Percentiles rank a stretch among this genome's conserved stretches.
phyloP scores from a whole-genome alignment of 2,329 filamentous ascomycete genomes.

The Herpotrichia juniperi region DNA sequence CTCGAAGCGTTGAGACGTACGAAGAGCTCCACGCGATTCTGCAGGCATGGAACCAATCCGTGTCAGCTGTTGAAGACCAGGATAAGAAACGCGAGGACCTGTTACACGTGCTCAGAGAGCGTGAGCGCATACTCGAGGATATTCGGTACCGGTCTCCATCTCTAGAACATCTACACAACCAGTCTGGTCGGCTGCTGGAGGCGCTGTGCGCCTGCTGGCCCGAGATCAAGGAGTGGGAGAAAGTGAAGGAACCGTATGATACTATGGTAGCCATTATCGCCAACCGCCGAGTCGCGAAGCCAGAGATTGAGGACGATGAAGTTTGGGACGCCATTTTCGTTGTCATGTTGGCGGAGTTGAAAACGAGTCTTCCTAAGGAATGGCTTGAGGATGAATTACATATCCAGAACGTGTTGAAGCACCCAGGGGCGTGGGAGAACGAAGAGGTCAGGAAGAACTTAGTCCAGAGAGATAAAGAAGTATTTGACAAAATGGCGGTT shows the following conservation, averaged over 20 bases:
- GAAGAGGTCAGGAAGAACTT: too few species aligned
- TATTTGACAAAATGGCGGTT: too few species aligned
- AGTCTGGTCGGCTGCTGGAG: conserved; percentile 8
- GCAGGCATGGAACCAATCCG: conserved; percentile 22
- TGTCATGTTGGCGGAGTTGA: conserved; percentile 14
- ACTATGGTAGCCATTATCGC: conserved; percentile 25
- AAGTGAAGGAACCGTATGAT: conserved; percentile 14
- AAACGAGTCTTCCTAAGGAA: conserved; percentile 8
- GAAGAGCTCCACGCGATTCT: conserved; percentile 20
- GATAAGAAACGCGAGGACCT: conserved; percentile 13
- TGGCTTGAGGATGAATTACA: conserved; percentile 6
- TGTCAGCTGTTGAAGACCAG: conserved; percentile 7
- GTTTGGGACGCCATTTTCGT: conserved; percentile 18
- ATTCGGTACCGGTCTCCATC: neutral
- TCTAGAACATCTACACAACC: neutral
- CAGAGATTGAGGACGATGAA: conserved; percentile 24
- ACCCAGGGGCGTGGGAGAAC: neutral
- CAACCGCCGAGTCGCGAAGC: conserved; percentile 17
- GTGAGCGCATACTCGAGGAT: neutral
- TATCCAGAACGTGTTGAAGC: neutral
- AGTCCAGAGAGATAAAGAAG: too few species aligned
- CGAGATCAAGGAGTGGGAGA: conserved; percentile 22
- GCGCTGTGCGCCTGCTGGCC: conserved; percentile 25
- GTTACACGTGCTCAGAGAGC: conserved; percentile 1
- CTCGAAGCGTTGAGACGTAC: conserved; percentile 15